Evolutionary conservation across 305 asterid species (phyloP).

Genomic region (Fraxinus angustifolia): DNA sequence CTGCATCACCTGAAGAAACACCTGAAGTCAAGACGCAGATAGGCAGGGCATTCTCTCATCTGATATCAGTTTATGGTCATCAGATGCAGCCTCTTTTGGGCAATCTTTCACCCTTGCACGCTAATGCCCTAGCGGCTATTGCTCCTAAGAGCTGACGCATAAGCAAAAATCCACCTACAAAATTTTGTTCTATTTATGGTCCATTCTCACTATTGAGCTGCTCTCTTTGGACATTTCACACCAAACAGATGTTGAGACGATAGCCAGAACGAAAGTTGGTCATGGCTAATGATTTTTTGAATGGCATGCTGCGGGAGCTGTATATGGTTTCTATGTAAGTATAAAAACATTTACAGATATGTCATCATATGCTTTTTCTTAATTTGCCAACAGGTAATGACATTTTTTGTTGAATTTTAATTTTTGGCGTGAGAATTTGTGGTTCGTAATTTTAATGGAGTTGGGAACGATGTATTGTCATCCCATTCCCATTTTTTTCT

Average conservation of each 20-base stretch:
- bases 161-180: neutral
- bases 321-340: neutral
- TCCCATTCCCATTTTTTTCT: neutral
- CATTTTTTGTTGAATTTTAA: neutral
- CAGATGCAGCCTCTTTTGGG: constrained; percentile 92
- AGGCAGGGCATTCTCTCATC: constrained; percentile 92
- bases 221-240: constrained; percentile 2
- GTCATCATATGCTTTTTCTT: neutral
- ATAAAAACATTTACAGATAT: neutral
- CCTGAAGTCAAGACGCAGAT: constrained; percentile 77
- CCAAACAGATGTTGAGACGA: constrained; percentile 17
- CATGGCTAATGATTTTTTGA: constrained; percentile 1
- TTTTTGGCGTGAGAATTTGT: neutral
- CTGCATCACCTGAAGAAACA: constrained; percentile 73
- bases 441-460: neutral
- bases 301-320: neutral
- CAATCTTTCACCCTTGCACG: constrained; percentile 77
- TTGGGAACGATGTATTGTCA: neutral
- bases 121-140: constrained; percentile 84
- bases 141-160: constrained; percentile 66
- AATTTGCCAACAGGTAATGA: neutral
- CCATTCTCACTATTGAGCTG: constrained; percentile 20
- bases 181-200: constrained; percentile 17
- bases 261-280: constrained; percentile 11
- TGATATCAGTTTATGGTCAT: constrained; percentile 74